Percentiles rank a stretch among this genome's conserved stretches.
Evolutionary conservation across 1,139 yeast species (phyloP).

Genomic region (Candida albicans): DNA sequence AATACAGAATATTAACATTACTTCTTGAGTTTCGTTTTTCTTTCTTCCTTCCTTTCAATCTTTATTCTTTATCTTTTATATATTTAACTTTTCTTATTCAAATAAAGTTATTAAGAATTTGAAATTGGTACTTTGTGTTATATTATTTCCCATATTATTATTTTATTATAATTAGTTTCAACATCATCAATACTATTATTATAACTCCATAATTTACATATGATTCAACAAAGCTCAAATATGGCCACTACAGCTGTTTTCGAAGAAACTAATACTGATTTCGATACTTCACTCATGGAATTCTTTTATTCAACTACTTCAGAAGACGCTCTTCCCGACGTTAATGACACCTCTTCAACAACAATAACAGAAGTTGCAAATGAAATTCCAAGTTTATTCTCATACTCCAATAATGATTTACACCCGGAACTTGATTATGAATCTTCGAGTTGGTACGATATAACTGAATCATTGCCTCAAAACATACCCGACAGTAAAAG

Average conservation of each 20-base stretch:
- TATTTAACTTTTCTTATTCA: too few relatives aligned
- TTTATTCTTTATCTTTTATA: too few relatives aligned
- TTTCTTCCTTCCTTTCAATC: too few relatives aligned
- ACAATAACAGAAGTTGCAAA: too few relatives aligned
- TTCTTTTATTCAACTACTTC: neutral
- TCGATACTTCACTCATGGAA: neutral
- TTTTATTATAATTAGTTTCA: neutral
- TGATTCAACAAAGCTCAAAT: neutral
- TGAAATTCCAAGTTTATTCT: conserved; percentile 4
- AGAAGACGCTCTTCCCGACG: too few relatives aligned
- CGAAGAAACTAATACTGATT: conserved; percentile 3
- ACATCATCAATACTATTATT: neutral
- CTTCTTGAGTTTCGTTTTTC: too few relatives aligned
- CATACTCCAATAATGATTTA: neutral
- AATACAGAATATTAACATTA: too few relatives aligned
- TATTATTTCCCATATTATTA: neutral
- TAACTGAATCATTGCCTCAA: neutral
- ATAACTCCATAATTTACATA: neutral
- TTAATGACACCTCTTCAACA: too few relatives aligned
- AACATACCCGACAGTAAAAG: neutral
- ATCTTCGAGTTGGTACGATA: too few relatives aligned
- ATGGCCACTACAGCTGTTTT: conserved; percentile 2
- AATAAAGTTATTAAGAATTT: too few relatives aligned
- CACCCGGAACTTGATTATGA: neutral
- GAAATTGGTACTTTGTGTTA: too few relatives aligned